Evolutionary conservation across 371 early-diverging fungal species (phyloP), one percentile per base, ranked within the genome.

Genomic region (Capillidium heterosporum): DNA sequence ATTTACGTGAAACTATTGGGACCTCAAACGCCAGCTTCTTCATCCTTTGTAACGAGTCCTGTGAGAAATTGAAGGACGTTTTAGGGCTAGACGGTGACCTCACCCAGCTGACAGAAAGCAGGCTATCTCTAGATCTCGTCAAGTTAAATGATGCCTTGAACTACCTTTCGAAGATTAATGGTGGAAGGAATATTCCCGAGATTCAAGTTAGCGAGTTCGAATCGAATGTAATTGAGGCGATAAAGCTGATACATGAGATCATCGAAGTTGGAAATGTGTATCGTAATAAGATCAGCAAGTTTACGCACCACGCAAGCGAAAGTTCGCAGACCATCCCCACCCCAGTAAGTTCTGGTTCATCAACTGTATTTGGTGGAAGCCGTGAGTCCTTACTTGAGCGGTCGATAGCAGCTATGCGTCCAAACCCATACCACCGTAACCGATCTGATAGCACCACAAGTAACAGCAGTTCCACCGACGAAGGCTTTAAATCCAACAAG

Each of bases 1-100:
- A 62, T 51, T 65, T 68, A 32, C 49, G 58, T 39, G 41, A 46
- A 11, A 60, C 61, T 35, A 54, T 61, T 19, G 24, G 35, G 4
- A 35, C 7, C 35, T 35, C 55, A 52, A 41, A 40, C 24, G n/a
- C 21, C 46, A 21, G 21, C 24, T 46, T 24, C 21, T 46, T 21
- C 21, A 46, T 46, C 3, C n/a, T n/a, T 8, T n/a, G n/a, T n/a
- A n/a, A 46, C 24, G 46, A 21, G 24, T 21, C 24, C 4, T 21
- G 46, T n/a, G 24, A 46, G 21, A 21, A n/a, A 46, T 24, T n/a
- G n/a, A 7, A 21, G 24, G 24, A 21, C n/a, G 46, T 24, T 7
- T n/a, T 24, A 46, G n/a, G n/a, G 46, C n/a, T 21, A n/a, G 46
- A 24, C 24, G 46, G 46, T 3, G n/a, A 24, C 3, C n/a, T n/a